These are phyloP conservation scores for Lomentospora prolificans DNA, from an alignment of 2,329 filamentous ascomycete species.

Conservation along the genomic window DNA sequence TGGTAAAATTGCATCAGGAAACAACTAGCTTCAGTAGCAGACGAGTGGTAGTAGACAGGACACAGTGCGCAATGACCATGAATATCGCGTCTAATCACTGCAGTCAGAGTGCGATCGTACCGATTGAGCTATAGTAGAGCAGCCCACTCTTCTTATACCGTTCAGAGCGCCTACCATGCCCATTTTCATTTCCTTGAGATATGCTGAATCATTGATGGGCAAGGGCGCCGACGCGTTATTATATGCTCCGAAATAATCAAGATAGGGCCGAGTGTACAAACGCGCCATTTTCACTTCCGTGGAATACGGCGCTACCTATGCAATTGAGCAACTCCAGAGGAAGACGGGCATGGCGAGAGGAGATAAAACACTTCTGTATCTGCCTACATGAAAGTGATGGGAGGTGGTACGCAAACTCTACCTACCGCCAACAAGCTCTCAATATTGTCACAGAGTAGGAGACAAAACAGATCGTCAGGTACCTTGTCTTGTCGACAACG, in stretches of 20 bases:
- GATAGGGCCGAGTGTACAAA: neutral
- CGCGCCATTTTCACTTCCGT: neutral
- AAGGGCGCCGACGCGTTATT: neutral
- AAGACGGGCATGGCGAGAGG: neutral
- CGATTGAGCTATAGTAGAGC: neutral
- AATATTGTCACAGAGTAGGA: neutral
- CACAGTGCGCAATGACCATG: neutral
- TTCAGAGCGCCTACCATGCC: neutral
- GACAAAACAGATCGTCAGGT: neutral
- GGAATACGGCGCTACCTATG: neutral
- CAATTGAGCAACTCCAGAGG: neutral
- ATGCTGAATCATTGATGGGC: neutral
- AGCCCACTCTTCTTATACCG: neutral
- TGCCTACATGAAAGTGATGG: neutral
- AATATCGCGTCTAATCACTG: neutral
- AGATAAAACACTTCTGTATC: neutral
- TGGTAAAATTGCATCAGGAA: too few relatives aligned
- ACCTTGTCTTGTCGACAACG: neutral
- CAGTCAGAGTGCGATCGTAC: neutral
- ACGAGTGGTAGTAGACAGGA: too few relatives aligned
- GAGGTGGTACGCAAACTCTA: neutral
- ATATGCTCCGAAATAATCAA: neutral
- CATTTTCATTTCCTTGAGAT: neutral
- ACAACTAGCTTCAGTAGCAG: too few relatives aligned
- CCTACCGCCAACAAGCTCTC: neutral